These are phyloP conservation scores for Candida incommunis DNA, from an alignment of 805 yeast genomes.

Conservation along the genomic window DNA sequence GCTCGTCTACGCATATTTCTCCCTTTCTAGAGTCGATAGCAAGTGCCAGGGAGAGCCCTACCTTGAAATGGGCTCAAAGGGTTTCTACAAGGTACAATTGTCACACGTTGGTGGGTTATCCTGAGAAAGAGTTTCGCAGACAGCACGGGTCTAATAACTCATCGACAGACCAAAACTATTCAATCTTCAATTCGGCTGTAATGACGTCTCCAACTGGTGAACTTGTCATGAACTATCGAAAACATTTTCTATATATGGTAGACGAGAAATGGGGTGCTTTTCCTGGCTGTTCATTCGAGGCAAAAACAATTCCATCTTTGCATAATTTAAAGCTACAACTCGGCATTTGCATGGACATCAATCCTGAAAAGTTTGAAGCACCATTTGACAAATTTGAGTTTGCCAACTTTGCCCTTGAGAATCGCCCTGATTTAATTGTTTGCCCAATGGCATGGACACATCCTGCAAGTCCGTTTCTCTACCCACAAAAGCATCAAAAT, in stretches of 20 bases:
- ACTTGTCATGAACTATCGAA: slow-evolving; percentile 53
- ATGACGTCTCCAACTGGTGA: slow-evolving; percentile 47
- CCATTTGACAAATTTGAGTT: slow-evolving; percentile 68
- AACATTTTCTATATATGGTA: slow-evolving; percentile 60
- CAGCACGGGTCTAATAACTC: slow-evolving; percentile 6
- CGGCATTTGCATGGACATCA: slow-evolving; percentile 90
- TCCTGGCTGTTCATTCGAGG: slow-evolving; percentile 55
- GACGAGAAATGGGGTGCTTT: slow-evolving; percentile 64
- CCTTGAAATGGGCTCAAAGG: slow-evolving; percentile 41
- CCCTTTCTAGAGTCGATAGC: slow-evolving; percentile 43
- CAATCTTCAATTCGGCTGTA: slow-evolving; percentile 56
- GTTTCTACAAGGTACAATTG: slow-evolving; percentile 39
- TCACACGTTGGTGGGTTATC: slow-evolving; percentile 73
- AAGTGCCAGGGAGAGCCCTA: slow-evolving; percentile 34
- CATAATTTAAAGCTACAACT: slow-evolving; percentile 33
- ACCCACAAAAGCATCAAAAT: not conserved
- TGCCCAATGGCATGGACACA: slow-evolving; percentile 81
- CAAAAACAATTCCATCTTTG: slow-evolving; percentile 10
- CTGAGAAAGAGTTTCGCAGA: slow-evolving; percentile 38
- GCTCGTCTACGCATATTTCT: slow-evolving; percentile 28
- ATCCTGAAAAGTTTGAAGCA: slow-evolving; percentile 72
- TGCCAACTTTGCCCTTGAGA: slow-evolving; percentile 34
- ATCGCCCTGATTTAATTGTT: slow-evolving; percentile 41
- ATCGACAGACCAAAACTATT: not conserved
- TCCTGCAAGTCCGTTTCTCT: slow-evolving; percentile 10